These are phyloP conservation scores for Verticillium longisporum DNA, from an alignment of 2,329 filamentous ascomycete species.

Conservation along the genomic window DNA sequence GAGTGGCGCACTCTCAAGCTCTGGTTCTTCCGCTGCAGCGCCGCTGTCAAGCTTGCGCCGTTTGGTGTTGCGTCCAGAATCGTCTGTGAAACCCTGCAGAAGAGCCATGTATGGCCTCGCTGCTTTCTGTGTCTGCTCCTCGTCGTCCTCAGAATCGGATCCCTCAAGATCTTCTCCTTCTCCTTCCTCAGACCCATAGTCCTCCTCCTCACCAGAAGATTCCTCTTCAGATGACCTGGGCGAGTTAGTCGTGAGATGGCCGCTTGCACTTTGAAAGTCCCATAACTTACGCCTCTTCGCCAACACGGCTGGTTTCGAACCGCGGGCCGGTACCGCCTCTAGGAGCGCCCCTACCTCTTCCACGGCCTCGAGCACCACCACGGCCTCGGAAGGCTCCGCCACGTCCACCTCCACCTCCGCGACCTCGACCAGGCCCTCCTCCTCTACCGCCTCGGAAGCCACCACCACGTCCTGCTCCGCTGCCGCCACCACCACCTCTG, in stretches of 20 bases:
- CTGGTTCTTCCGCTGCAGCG: slow-evolving; percentile 16
- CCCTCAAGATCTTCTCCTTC: slow-evolving; percentile 39
- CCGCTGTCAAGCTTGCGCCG: slow-evolving; percentile 44
- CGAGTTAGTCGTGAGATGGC: not conserved
- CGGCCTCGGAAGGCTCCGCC: slow-evolving; percentile 2
- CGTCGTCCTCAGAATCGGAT: slow-evolving; percentile 35
- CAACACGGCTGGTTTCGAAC: slow-evolving; percentile 31
- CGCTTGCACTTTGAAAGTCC: not conserved
- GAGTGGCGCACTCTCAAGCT: slow-evolving; percentile 7
- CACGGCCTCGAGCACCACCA: slow-evolving; percentile 14
- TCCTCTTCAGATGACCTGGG: slow-evolving; percentile 15
- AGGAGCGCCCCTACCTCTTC: slow-evolving; percentile 9
- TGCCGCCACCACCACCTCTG: slow-evolving; percentile 13
- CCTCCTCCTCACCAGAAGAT: slow-evolving; percentile 17
- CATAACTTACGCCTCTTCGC: slow-evolving; percentile 30
- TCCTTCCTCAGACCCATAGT: slow-evolving; percentile 29
- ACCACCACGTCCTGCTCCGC: slow-evolving; percentile 10
- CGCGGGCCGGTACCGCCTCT: slow-evolving; percentile 21
- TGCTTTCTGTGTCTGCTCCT: slow-evolving; percentile 20
- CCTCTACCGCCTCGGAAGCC: slow-evolving; percentile 6
- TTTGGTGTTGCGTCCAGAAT: slow-evolving; percentile 41
- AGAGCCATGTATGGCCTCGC: slow-evolving; percentile 50
- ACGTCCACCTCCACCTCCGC: slow-evolving; percentile 9
- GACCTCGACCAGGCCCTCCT: slow-evolving; percentile 3
- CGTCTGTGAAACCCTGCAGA: slow-evolving; percentile 48